Percentiles rank a stretch among this genome's conserved stretches.
Evolutionary conservation across 495 filamentous ascomycete genomes (phyloP).

Genomic region (Platismatia glauca): DNA sequence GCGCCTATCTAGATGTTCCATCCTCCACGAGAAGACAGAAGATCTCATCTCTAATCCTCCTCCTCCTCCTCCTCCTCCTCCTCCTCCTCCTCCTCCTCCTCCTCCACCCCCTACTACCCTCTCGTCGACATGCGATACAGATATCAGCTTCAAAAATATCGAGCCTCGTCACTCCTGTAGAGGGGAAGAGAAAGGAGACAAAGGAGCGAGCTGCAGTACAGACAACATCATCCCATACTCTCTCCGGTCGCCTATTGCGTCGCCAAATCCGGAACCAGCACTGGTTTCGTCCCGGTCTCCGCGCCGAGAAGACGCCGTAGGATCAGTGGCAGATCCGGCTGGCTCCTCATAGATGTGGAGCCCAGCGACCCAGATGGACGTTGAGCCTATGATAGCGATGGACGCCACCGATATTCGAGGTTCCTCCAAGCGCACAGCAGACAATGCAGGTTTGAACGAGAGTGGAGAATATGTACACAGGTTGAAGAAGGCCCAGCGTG

Average conservation of each 20-base stretch:
- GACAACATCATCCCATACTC: neutral
- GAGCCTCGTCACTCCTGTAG: too few species aligned
- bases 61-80: too few species aligned
- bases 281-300: too few species aligned
- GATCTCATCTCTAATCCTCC: conserved; percentile 10
- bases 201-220: neutral
- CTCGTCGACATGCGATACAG: conserved; percentile 2
- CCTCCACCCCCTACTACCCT: neutral
- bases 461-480: too few species aligned
- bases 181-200: neutral
- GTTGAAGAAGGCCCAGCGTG: too few species aligned
- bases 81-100: too few species aligned
- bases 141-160: neutral
- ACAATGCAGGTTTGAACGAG: too few species aligned
- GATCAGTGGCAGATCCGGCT: neutral
- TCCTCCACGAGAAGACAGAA: conserved; percentile 4
- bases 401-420: too few species aligned
- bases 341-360: neutral
- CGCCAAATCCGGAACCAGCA: neutral
- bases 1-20: conserved; percentile 6
- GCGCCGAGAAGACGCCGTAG: too few species aligned
- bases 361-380: too few species aligned
- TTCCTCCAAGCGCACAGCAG: neutral
- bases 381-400: too few species aligned
- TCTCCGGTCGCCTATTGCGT: neutral